Evolutionary conservation across 192 early-diverging fungal species (phyloP).

Genomic region (Entomortierella chlamydospora): DNA sequence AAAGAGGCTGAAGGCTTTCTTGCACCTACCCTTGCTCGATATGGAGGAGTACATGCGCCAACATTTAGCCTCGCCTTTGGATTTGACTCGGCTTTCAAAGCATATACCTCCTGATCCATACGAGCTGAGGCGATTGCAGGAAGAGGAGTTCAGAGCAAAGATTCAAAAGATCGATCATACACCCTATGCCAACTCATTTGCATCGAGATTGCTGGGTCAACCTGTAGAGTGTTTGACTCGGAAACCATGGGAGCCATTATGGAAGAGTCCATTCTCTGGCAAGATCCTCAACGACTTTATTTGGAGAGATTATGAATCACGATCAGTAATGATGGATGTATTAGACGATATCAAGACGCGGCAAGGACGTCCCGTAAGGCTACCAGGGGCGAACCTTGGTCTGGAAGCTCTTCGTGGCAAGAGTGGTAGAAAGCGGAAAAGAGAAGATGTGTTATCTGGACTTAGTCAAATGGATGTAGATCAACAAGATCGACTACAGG

Average conservation of each 20-base stretch:
- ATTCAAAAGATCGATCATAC: conserved; percentile 62
- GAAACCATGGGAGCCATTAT: conserved; percentile 61
- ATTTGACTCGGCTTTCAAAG: conserved; percentile 31
- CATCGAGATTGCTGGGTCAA: conserved; percentile 75
- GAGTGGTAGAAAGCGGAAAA: conserved; percentile 26
- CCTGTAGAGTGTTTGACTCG: conserved; percentile 66
- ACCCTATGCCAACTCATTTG: conserved; percentile 79
- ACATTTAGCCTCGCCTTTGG: conserved; percentile 45
- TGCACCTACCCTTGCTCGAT: conserved; percentile 74
- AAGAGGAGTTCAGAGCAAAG: conserved; percentile 45
- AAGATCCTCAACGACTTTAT: conserved; percentile 85
- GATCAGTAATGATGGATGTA: conserved; percentile 58
- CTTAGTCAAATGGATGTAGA: conserved; percentile 1
- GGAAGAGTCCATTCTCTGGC: conserved; percentile 78
- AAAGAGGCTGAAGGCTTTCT: conserved; percentile 69
- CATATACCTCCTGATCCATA: conserved; percentile 39
- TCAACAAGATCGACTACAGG: not conserved
- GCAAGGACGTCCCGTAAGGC: conserved; percentile 42
- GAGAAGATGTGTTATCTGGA: conserved; percentile 8
- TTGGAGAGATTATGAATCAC: conserved; percentile 73
- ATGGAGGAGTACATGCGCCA: conserved; percentile 67
- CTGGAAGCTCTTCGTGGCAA: conserved; percentile 7
- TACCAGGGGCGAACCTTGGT: conserved; percentile 15
- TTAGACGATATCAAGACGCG: conserved; percentile 60
- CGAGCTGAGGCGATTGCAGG: conserved; percentile 26